Evolutionary conservation across 23 red algal species (phyloP), one percentile per base, ranked within the genome.

Genomic region (Cyanidiococcus yangmingshanensis): DNA sequence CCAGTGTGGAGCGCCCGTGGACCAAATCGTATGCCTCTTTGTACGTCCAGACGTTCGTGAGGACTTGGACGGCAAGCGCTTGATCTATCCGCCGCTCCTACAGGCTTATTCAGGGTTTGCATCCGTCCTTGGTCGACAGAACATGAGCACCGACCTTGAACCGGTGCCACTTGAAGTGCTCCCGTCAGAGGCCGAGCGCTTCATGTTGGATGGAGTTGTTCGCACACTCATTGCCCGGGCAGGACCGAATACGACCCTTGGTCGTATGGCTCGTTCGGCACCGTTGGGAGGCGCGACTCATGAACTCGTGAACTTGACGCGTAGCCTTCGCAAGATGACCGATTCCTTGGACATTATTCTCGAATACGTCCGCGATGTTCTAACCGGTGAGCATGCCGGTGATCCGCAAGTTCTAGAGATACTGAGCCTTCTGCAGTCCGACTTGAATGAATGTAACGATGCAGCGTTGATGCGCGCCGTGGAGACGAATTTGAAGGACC

Each of bases 271-370:
- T 3, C n/a, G 63, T 7, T 2, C n/a, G n/a, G 7, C 32, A 29
- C 12, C 21, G 63, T 29, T 35, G 12, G n/a, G n/a, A 2, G 32
- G 63, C 12, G 63, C 63, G n/a, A 32, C 32, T 12, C 21, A 71
- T 29, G 63, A 71, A 29, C 63, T 71, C n/a, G 63, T 35, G 12
- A 32, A 25, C n/a, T 29, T 71, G 63, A 35, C 21, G 63, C 63
- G 63, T 35, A 71, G 63, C 32, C 63, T 71, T 12, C 63, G 63
- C 21, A 25, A 35, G 32, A 12, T 71, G 63, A 7, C 32, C 7
- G 63, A 71, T 30, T 12, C 63, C n/a, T 35, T 71, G 63, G 63
- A 71, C 63, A 71, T 7, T 35, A 29, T 71, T 7, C 63, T 71
- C n/a, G 63, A 71, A 29, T 71, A 71, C 63, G 12, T 71, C 3